Conservation (phyloP, 192 early-diverging fungal genomes). For the Anaeromyces robustus region DNA sequence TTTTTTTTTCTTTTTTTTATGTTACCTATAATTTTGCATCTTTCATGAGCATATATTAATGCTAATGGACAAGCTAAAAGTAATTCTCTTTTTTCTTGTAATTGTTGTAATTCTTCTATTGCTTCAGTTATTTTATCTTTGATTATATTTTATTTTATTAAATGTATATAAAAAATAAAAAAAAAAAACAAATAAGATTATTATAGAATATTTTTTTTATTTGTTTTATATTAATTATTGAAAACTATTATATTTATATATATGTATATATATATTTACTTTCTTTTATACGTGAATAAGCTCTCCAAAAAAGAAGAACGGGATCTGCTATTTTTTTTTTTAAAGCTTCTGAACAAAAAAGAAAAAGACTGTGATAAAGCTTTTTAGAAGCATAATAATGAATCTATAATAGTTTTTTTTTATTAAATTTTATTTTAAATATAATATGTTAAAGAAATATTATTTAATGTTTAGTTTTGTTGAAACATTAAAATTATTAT, state of each 20-base stretch:
- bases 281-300: slow-evolving; percentile 12
- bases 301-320: slow-evolving; percentile 24
- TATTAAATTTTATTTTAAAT: too few relatives aligned
- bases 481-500: too few relatives aligned
- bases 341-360: slow-evolving; percentile 17
- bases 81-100: slow-evolving; percentile 32
- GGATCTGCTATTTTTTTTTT: slow-evolving; percentile 21
- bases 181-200: too few relatives aligned
- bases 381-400: slow-evolving; percentile 21
- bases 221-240: too few relatives aligned
- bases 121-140: slow-evolving; percentile 13
- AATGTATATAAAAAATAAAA: neutral
- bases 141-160: neutral
- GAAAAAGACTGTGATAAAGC: slow-evolving; percentile 17
- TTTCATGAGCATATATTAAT: slow-evolving; percentile 29
- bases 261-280: slow-evolving; percentile 6
- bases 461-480: too few relatives aligned
- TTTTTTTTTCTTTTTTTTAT: neutral
- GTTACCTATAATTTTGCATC: slow-evolving; percentile 22
- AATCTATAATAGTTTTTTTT: too few relatives aligned
- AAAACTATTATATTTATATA: slow-evolving; percentile 9
- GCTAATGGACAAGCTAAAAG: slow-evolving; percentile 16
- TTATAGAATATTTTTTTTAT: neutral
- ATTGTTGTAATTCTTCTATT: slow-evolving; percentile 16
- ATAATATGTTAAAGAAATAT: too few relatives aligned